Evolutionary conservation across 192 early-diverging fungal species (phyloP).

Genomic region (Kickxella alabastrina): DNA sequence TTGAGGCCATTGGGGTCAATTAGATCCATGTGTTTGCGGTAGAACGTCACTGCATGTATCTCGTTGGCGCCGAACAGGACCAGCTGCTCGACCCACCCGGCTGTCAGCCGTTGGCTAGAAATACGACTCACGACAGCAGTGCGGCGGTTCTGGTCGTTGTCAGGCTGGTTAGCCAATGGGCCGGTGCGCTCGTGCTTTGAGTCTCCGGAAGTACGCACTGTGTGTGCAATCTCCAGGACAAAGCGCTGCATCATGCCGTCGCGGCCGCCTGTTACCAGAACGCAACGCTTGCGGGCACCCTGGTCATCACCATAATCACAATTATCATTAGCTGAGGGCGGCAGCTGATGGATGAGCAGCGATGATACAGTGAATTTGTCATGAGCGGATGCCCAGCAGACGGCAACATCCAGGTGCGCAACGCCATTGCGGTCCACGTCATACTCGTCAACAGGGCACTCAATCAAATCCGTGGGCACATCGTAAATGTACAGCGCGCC

Average conservation of each 20-base stretch:
- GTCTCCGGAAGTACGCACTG: neutral
- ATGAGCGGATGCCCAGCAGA: neutral
- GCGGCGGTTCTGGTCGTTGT: neutral
- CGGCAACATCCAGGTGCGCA: neutral
- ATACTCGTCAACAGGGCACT: neutral
- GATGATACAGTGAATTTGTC: neutral
- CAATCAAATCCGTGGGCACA: too few species aligned
- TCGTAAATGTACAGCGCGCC: conserved; percentile 12
- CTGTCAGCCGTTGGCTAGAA: conserved; percentile 59
- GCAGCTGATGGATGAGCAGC: neutral
- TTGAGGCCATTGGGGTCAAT: conserved; percentile 62
- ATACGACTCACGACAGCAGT: neutral
- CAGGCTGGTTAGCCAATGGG: neutral
- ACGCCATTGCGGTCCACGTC: neutral
- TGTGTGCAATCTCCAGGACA: too few species aligned
- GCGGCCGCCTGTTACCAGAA: conserved; percentile 18
- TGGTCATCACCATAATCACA: neutral
- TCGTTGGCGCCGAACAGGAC: too few species aligned
- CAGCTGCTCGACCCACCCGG: conserved; percentile 69
- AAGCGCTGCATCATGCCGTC: conserved; percentile 21
- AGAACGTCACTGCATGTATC: conserved; percentile 69
- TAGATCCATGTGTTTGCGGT: conserved; percentile 66
- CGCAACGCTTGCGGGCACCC: neutral
- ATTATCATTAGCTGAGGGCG: neutral
- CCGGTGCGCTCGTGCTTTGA: neutral